Percentiles rank a stretch among this genome's conserved stretches.
phyloP scores from a whole-genome alignment of 2,329 filamentous ascomycete species.

The Mycocentrospora acerina region DNA sequence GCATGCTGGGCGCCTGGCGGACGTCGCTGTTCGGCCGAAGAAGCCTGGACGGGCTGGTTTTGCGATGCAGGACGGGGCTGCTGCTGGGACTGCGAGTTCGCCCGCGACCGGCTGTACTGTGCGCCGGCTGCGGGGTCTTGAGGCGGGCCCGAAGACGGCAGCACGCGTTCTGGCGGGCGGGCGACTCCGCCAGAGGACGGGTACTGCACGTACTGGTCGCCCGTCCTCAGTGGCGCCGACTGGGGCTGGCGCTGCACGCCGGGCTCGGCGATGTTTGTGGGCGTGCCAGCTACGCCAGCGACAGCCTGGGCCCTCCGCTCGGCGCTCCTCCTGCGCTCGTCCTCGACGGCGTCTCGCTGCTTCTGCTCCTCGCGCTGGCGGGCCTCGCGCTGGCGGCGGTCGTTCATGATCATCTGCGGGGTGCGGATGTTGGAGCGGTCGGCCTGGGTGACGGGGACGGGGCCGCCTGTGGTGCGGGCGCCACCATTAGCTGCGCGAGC shows the following conservation, averaged over 20 bases:
- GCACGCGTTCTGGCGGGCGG: slow-evolving; percentile 32
- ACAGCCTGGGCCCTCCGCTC: slow-evolving; percentile 62
- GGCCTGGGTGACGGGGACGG: slow-evolving; percentile 55
- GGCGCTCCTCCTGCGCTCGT: slow-evolving; percentile 53
- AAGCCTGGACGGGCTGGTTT: slow-evolving; percentile 24
- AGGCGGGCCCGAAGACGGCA: slow-evolving; percentile 22
- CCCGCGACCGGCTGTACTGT: slow-evolving; percentile 32
- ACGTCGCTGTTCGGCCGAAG: slow-evolving; percentile 31
- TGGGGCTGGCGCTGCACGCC: slow-evolving; percentile 33
- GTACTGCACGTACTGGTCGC: slow-evolving; percentile 32
- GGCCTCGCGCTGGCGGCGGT: slow-evolving; percentile 75
- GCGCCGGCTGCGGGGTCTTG: slow-evolving; percentile 30
- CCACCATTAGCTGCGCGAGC: slow-evolving; percentile 61
- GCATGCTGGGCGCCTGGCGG: slow-evolving; percentile 33
- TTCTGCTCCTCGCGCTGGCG: slow-evolving; percentile 59
- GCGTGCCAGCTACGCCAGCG: slow-evolving; percentile 53
- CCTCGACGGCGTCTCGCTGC: slow-evolving; percentile 58
- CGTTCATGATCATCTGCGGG: slow-evolving; percentile 88
- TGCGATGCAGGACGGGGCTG: slow-evolving; percentile 34
- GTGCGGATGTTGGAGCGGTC: slow-evolving; percentile 68
- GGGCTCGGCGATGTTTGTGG: slow-evolving; percentile 29
- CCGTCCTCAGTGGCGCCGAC: slow-evolving; percentile 24
- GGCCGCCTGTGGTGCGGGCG: slow-evolving; percentile 53
- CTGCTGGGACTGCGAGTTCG: slow-evolving; percentile 38
- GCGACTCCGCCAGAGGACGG: slow-evolving; percentile 27